Base-by-base conservation (phyloP, 768 basidiomycete species). In the Suillus sp. region DNA sequence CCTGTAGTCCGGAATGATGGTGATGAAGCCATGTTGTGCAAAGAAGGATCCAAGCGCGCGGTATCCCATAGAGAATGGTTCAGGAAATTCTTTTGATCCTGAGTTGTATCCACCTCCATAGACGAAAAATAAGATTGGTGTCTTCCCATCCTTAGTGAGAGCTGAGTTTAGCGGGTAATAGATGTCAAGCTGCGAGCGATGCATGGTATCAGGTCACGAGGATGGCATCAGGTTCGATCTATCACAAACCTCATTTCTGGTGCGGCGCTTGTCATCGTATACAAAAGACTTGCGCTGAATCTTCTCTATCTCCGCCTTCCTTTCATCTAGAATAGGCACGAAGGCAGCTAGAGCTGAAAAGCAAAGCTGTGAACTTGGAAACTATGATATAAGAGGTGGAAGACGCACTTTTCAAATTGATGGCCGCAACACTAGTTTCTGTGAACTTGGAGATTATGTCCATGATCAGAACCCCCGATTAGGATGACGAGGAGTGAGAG, bases 1-100 rank as follows among this genome's bases (percentile, higher is more conserved):
- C 0, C 87, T 84, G 66, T 91, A 90, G 74, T 91, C 87, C 0
- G 89, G 81, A 65, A 91, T 85, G 66, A 89, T 75, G n/a, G 83
- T 84, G 66, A 89, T 64, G 74, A 87, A 82, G 0, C 88, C 88
- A 18, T 73, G 78, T 10, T 78, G 77, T 0, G 88, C 85, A 72
- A 85, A 91, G 77, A 83, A 90, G 3, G 86, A 75, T 0, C 84
- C 89, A 9, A 90, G 67, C 63, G 81, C 82, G n/a, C 78, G 77
- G 68, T 89, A 89, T 11, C 72, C 77, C 54, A 88, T 79, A 50
- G 83, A 81, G 50, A 77, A 77, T 0, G 86, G 81, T 10, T 79
- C 73, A 1, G 80, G 76, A 47, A 83, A 69, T 9, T 74, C 78
- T n/a, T 85, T 81, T 0, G 78, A 75, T 1, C 89, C 89, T 0